Conservation (phyloP, 768 basidiomycete genomes). For the Lentinula raphanica region DNA sequence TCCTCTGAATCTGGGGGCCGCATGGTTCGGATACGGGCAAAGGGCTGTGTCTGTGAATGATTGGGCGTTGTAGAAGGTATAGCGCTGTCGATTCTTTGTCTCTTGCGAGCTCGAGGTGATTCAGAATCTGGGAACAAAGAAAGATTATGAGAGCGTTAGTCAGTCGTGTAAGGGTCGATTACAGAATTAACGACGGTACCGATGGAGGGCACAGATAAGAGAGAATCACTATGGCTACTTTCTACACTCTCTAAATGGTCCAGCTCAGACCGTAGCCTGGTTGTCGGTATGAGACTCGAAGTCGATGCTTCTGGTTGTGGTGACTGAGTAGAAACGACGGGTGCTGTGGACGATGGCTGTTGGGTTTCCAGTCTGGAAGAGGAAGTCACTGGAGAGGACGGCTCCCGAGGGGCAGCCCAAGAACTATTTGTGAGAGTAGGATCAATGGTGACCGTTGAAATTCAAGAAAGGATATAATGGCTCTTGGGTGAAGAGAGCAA, state of each 20-base stretch:
- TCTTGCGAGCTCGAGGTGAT: constrained; percentile 57
- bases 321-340: constrained; percentile 22
- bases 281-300: constrained; percentile 56
- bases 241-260: constrained; percentile 13
- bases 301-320: constrained; percentile 20
- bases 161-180: background rate
- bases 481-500: background rate
- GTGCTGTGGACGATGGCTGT: constrained; percentile 20
- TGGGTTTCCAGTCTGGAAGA: constrained; percentile 38
- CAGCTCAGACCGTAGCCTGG: constrained; percentile 44
- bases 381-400: constrained; percentile 34
- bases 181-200: constrained; percentile 26
- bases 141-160: background rate
- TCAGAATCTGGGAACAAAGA: constrained; percentile 39
- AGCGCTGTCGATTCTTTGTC: constrained; percentile 55
- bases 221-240: constrained; percentile 14
- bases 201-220: constrained; percentile 24
- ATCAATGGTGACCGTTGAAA: constrained; percentile 53
- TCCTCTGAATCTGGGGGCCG: constrained; percentile 43
- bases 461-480: background rate
- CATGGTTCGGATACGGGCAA: constrained; percentile 35
- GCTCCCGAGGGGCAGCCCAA: constrained; percentile 46
- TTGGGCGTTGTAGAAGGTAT: constrained; percentile 28
- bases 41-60: constrained; percentile 20
- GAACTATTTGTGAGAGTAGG: constrained; percentile 51